A percentile compares a stretch with the other conserved stretches of the same genome.
Conservation (phyloP, 768 basidiomycete genomes). For the Mycena galopus region DNA sequence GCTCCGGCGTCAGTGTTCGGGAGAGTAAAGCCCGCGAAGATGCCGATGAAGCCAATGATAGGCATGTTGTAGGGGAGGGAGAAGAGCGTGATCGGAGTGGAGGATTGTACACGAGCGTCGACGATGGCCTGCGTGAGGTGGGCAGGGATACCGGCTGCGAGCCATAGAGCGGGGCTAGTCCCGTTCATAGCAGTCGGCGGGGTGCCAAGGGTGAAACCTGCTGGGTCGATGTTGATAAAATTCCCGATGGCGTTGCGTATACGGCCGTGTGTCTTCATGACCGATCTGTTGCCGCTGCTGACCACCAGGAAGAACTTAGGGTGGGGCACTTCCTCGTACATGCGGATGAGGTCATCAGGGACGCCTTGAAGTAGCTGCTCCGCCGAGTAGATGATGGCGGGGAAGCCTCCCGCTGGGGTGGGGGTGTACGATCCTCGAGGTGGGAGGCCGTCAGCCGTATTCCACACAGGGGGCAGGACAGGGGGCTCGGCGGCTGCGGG, state of each 20-base stretch:
- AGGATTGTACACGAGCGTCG: neutral
- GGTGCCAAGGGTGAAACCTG: neutral
- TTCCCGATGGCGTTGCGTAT: neutral
- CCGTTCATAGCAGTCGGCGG: neutral
- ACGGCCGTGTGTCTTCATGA: neutral
- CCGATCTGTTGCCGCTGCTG: neutral
- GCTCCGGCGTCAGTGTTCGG: too few species aligned
- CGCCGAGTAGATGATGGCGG: neutral
- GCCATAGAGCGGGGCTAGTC: neutral
- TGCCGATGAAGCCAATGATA: neutral
- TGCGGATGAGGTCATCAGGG: neutral
- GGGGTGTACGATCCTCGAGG: neutral
- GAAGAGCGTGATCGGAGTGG: neutral
- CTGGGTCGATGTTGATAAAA: neutral
- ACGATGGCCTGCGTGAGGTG: neutral
- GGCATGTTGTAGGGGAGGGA: neutral
- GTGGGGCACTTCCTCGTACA: neutral
- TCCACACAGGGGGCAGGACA: neutral
- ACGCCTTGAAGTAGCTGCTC: neutral
- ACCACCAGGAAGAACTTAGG: slow-evolving; percentile 1
- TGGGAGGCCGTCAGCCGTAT: neutral
- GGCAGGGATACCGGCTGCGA: neutral
- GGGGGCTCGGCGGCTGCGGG: too few species aligned
- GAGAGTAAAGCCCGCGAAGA: too few species aligned
- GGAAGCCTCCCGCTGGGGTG: neutral